phyloP scores from a whole-genome alignment of 192 early-diverging fungal species.

The Allomyces arbusculus region DNA sequence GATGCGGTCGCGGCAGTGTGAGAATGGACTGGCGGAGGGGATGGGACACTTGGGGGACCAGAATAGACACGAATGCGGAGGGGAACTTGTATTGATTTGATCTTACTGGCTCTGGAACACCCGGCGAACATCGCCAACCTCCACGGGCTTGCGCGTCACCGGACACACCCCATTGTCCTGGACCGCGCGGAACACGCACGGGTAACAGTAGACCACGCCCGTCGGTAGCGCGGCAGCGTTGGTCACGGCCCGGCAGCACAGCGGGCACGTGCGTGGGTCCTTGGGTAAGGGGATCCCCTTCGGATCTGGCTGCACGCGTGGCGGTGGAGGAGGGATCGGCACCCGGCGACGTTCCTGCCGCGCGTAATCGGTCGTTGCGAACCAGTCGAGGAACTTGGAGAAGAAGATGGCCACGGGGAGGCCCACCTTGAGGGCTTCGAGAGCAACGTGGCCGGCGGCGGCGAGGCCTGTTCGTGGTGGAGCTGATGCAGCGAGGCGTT shows the following conservation, averaged over 20 bases:
- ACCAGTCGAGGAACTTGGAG: constrained; percentile 91
- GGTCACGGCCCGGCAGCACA: constrained; percentile 47
- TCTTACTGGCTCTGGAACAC: no score
- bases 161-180: constrained; percentile 55
- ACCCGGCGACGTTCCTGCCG: constrained; percentile 9
- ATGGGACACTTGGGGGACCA: no score
- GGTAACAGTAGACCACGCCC: constrained; percentile 88
- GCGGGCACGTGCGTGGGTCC: constrained; percentile 52
- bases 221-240: constrained; percentile 73
- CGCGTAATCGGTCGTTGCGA: constrained; percentile 71
- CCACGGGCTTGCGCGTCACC: constrained; percentile 23
- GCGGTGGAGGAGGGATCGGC: not conserved
- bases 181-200: constrained; percentile 59
- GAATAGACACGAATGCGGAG: no score
- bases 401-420: constrained; percentile 82
- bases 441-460: constrained; percentile 7
- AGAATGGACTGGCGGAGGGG: no score
- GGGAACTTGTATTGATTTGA: no score
- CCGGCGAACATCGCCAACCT: no score
- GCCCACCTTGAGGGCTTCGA: constrained; percentile 53
- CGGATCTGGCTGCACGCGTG: constrained; percentile 36
- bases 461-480: no score
- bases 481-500: no score
- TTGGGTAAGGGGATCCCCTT: constrained; percentile 52
- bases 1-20: no score